Evolutionary conservation across 345 rosid species (phyloP).

Genomic region (Laguncularia racemosa): DNA sequence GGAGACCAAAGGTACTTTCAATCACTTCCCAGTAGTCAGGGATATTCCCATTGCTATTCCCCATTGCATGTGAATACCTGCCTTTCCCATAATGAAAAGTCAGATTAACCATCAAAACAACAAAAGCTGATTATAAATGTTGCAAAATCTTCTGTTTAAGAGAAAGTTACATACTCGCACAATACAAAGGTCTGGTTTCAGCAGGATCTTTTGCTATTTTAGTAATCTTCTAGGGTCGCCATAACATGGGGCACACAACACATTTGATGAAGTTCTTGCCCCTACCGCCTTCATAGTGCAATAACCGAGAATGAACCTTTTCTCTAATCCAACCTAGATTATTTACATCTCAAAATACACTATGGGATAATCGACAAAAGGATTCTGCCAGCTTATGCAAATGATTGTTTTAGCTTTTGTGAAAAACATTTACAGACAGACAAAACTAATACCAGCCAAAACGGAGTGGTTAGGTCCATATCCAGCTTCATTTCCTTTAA

Average conservation of each 20-base stretch:
- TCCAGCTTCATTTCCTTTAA: constrained; percentile 5
- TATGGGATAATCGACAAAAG: too few species aligned
- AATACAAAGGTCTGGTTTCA: constrained; percentile 85
- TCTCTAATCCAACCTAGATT: constrained; percentile 76
- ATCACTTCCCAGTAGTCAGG: constrained; percentile 95
- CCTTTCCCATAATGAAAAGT: constrained; percentile 11
- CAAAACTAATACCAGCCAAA: constrained; percentile 46
- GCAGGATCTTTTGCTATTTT: constrained; percentile 78
- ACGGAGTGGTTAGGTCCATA: too few species aligned
- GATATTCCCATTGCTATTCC: constrained; percentile 91
- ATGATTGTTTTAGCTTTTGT: too few species aligned
- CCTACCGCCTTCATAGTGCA: constrained; percentile 99
- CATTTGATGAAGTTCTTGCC: constrained; percentile 84
- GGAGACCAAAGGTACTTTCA: constrained; percentile 88
- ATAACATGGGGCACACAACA: constrained; percentile 95
- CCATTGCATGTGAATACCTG: constrained; percentile 99
- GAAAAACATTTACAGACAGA: too few species aligned
- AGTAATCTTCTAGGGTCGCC: constrained; percentile 94
- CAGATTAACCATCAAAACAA: too few species aligned
- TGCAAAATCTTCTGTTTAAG: too few species aligned
- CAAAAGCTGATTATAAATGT: too few species aligned
- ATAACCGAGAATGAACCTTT: constrained; percentile 63
- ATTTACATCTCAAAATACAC: too few species aligned
- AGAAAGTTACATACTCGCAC: constrained; percentile 72
- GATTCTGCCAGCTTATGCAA: too few species aligned